Conservation (phyloP, 371 early-diverging fungal genomes). For the Syncephalis fuscata region DNA sequence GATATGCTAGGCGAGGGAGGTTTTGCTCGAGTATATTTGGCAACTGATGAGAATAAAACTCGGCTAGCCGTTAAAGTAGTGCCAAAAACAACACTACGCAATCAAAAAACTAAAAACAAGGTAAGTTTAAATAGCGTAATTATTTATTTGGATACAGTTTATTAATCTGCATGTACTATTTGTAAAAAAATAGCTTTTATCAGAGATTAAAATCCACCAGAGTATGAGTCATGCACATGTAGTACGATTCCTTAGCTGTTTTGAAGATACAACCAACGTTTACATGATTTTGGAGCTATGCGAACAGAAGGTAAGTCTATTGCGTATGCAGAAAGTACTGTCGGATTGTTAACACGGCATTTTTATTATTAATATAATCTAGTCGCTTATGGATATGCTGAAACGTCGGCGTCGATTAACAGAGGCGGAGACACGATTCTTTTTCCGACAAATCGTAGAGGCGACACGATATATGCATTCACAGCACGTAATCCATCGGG, state of each 20-base stretch:
- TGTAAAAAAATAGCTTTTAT: conserved; percentile 2
- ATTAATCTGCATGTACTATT: not conserved
- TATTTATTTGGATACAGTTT: no score
- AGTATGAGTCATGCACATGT: conserved; percentile 63
- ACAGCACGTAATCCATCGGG: conserved; percentile 91
- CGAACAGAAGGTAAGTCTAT: conserved; percentile 47
- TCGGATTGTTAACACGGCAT: no score
- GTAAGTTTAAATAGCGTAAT: no score
- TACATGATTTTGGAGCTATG: conserved; percentile 95
- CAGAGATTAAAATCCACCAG: conserved; percentile 84
- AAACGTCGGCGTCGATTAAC: conserved; percentile 20
- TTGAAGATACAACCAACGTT: conserved; percentile 78
- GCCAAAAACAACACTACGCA: conserved; percentile 33
- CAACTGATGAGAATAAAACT: conserved; percentile 18
- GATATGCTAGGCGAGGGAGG: conserved; percentile 39
- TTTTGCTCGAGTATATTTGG: conserved; percentile 77
- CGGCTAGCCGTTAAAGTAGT: conserved; percentile 71
- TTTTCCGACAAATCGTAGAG: conserved; percentile 69
- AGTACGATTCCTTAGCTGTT: conserved; percentile 68
- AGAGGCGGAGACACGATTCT: conserved; percentile 31
- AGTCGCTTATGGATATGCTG: conserved; percentile 74
- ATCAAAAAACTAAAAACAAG: conserved; percentile 43
- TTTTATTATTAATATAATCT: no score
- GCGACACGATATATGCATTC: conserved; percentile 76
- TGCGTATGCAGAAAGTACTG: not conserved